Evolutionary conservation across 768 basidiomycete species (phyloP).

Genomic region (Boletus insuetus): DNA sequence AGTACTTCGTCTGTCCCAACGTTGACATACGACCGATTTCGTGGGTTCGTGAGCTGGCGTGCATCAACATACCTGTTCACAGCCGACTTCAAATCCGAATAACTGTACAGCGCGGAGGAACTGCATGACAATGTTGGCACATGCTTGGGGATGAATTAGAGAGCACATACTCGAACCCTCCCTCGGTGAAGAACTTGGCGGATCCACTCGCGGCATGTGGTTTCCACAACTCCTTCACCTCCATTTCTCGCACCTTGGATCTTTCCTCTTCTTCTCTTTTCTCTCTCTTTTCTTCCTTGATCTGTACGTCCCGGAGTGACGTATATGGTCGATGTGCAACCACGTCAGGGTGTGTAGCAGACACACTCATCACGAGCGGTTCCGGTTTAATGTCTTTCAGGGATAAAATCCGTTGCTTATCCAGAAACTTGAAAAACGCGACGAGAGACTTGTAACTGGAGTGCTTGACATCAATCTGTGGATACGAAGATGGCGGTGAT

Average conservation of each 20-base stretch:
- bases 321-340: conserved; percentile 46
- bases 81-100: conserved; percentile 51
- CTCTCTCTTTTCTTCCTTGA: conserved; percentile 58
- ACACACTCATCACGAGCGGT: conserved; percentile 55
- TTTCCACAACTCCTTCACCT: conserved; percentile 72
- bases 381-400: conserved; percentile 60
- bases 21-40: conserved; percentile 68
- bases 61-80: conserved; percentile 62
- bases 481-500: conserved; percentile 26
- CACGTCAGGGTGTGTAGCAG: conserved; percentile 55
- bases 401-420: conserved; percentile 71
- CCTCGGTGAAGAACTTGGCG: conserved; percentile 57
- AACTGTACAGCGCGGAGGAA: conserved; percentile 50
- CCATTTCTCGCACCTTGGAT: conserved; percentile 47
- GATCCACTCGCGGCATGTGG: conserved; percentile 52
- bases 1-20: conserved; percentile 49
- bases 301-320: conserved; percentile 67
- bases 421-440: conserved; percentile 73
- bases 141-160: background rate
- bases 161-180: conserved; percentile 56
- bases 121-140: conserved; percentile 34
- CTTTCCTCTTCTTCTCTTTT: conserved; percentile 50
- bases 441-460: conserved; percentile 80
- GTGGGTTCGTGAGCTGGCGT: conserved; percentile 60
- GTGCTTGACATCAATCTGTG: conserved; percentile 67